Percentiles rank a stretch among this genome's conserved stretches.
Conservation (phyloP, 2,329 filamentous ascomycete species). For the Parastagonospora avenae region DNA sequence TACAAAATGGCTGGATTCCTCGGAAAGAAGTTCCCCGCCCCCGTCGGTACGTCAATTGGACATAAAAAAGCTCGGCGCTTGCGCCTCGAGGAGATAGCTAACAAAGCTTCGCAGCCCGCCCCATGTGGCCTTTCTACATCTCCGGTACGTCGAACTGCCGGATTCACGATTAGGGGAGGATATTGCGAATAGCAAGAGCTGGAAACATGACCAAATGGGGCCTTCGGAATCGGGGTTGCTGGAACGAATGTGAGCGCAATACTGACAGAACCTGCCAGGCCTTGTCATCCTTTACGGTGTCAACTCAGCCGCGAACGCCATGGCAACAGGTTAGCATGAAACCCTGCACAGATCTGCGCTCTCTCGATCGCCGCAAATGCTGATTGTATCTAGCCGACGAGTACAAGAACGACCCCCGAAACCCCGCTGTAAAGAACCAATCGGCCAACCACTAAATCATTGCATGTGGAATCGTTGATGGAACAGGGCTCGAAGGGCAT, state of each 20-base stretch:
- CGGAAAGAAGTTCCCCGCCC: slow-evolving; percentile 58
- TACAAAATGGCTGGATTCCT: slow-evolving; percentile 51
- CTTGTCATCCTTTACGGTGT: slow-evolving; percentile 87
- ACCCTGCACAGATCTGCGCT: not conserved
- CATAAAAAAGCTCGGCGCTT: not conserved
- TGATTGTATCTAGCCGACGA: slow-evolving; percentile 71
- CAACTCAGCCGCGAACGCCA: slow-evolving; percentile 78
- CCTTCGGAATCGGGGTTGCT: not conserved
- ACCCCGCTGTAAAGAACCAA: slow-evolving; percentile 59
- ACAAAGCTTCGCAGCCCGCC: slow-evolving; percentile 68
- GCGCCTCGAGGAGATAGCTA: slow-evolving; percentile 28
- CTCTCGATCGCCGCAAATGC: slow-evolving; percentile 1
- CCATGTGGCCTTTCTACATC: slow-evolving; percentile 90
- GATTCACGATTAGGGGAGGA: not conserved
- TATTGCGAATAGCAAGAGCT: slow-evolving; percentile 3
- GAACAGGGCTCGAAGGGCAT: slow-evolving; percentile 18
- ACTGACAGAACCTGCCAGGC: slow-evolving; percentile 59
- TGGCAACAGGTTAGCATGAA: slow-evolving; percentile 73
- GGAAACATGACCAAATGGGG: slow-evolving; percentile 10
- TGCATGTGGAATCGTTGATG: slow-evolving; percentile 13
- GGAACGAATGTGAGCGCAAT: slow-evolving; percentile 1
- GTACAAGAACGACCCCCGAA: slow-evolving; percentile 96
- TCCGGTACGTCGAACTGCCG: slow-evolving; percentile 72
- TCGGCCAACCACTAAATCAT: slow-evolving; percentile 36
- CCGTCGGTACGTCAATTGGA: slow-evolving; percentile 51